These are phyloP conservation scores for Porcisia hertigi DNA, from an alignment of 208 protist genomes.

Conservation along the genomic window DNA sequence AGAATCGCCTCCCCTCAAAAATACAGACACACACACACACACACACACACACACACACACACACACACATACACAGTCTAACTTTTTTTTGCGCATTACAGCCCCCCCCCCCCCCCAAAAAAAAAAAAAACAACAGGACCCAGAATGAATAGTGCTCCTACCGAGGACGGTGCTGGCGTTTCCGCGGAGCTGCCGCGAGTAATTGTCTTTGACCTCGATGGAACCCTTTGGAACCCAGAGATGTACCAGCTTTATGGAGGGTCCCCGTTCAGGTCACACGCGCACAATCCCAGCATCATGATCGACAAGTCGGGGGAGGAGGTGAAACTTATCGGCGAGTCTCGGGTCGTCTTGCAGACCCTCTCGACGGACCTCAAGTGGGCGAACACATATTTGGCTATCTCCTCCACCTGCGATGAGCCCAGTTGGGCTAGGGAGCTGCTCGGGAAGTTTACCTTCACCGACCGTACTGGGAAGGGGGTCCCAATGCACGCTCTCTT, in stretches of 20 bases:
- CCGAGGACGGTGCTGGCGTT: background rate
- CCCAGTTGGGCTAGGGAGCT: constrained; percentile 83
- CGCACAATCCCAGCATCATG: constrained; percentile 43
- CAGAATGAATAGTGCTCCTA: background rate
- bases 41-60: too few relatives aligned
- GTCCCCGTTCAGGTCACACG: constrained; percentile 64
- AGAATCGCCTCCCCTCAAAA: too few relatives aligned
- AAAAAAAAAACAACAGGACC: background rate
- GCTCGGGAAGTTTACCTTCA: constrained; percentile 67
- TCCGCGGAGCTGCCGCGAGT: constrained; percentile 25
- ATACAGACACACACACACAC: too few relatives aligned
- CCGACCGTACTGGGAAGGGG: constrained; percentile 18
- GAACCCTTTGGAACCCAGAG: constrained; percentile 88
- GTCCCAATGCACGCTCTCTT: constrained; percentile 76
- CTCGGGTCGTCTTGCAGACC: constrained; percentile 62
- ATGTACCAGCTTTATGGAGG: constrained; percentile 91
- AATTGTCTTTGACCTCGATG: constrained; percentile 92
- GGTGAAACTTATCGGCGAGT: constrained; percentile 82
- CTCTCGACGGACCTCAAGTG: constrained; percentile 55
- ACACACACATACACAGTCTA: too few relatives aligned
- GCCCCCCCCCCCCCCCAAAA: background rate
- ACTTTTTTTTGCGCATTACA: too few relatives aligned
- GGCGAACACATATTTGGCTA: constrained; percentile 60
- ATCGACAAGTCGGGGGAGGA: constrained; percentile 56
- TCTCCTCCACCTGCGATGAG: constrained; percentile 89